Base-by-base conservation (phyloP, 805 yeast genomes). In the Barnettozyma wickerhamii region DNA sequence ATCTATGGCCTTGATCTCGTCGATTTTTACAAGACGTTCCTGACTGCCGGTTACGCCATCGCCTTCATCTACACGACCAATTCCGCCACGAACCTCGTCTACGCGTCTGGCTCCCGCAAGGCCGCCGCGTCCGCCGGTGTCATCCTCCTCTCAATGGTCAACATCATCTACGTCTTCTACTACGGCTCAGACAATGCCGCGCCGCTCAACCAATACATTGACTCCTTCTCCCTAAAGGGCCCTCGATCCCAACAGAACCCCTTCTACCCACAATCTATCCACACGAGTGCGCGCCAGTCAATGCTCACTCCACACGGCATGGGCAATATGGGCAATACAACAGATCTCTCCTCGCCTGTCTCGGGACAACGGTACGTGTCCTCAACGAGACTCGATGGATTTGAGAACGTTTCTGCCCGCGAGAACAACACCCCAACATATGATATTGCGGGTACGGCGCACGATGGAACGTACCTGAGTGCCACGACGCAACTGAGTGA, bases 41-140 rank as follows among this genome's bases (percentile, higher is more conserved):
- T 71, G 10, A 50, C 68, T 0, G 61, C 62, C 7, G 59, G 65
- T 4, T 53, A 62, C 33, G 74, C 87, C 2, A 70, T 88, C 19
- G 93, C 95, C 1, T 81, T 87, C 45, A 71, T 90, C 14, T 93
- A 90, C 66, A 79, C 86, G 33, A 79, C 96, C 18, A 90, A 89
- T 67, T 77, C 90, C 38, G 78, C 90, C 15, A 90, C 88, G 52
- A 76, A 74, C 51, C 71, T 90, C 51, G 84, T 93, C 23, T 93
- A 91, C 66, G 64, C 77, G 19, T 63, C 66, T 19, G 73, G 75
- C 15, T 69, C 93, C 0, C 75, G 82, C 13, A 71, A 75, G 45
- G 84, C 85, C 38, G 95, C 96, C 19, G 90, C 95, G 7, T 85
- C 95, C 3, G 96, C 98, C 0, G 98, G 99, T 6, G 83, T 86